These are phyloP conservation scores for Microglena sp. DNA, from an alignment of 139 green algal species.

Conservation along the genomic window DNA sequence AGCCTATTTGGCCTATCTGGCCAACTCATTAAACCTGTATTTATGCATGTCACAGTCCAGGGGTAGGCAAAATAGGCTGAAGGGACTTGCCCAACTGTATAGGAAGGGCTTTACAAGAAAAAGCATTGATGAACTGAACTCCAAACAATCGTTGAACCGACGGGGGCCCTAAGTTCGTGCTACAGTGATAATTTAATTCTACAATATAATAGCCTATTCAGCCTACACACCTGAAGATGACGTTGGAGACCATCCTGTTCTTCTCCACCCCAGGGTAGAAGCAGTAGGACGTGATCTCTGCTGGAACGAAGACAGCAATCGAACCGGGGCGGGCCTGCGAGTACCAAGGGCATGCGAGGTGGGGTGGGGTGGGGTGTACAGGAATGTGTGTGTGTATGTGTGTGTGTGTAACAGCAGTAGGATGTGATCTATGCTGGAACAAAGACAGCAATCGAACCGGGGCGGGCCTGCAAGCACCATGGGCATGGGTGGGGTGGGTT, in stretches of 20 bases:
- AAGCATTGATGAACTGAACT: too few species aligned
- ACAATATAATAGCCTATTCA: too few species aligned
- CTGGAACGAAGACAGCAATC: constrained; percentile 15
- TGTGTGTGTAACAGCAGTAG: neutral
- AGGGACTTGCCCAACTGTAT: too few species aligned
- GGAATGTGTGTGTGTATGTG: neutral
- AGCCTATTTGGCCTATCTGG: too few species aligned
- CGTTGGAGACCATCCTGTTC: constrained; percentile 45
- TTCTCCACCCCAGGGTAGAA: constrained; percentile 42
- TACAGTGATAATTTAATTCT: too few species aligned
- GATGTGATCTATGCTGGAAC: constrained; percentile 25
- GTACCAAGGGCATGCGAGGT: neutral
- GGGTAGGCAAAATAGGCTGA: too few species aligned
- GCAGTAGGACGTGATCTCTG: constrained; percentile 12
- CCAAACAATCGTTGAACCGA: too few species aligned
- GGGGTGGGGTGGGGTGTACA: neutral
- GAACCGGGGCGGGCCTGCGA: constrained; percentile 17
- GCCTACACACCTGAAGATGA: constrained; percentile 41
- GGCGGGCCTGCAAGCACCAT: constrained; percentile 16
- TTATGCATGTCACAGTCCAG: too few species aligned
- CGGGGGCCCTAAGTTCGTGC: too few species aligned
- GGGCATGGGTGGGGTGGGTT: neutral
- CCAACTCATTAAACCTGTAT: too few species aligned
- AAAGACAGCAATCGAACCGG: constrained; percentile 23
- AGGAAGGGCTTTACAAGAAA: too few species aligned